A percentile compares a stretch with the other conserved stretches of the same genome.
These are phyloP conservation scores for Boeremia exigua DNA, from an alignment of 2,329 filamentous ascomycete species.

Conservation along the genomic window DNA sequence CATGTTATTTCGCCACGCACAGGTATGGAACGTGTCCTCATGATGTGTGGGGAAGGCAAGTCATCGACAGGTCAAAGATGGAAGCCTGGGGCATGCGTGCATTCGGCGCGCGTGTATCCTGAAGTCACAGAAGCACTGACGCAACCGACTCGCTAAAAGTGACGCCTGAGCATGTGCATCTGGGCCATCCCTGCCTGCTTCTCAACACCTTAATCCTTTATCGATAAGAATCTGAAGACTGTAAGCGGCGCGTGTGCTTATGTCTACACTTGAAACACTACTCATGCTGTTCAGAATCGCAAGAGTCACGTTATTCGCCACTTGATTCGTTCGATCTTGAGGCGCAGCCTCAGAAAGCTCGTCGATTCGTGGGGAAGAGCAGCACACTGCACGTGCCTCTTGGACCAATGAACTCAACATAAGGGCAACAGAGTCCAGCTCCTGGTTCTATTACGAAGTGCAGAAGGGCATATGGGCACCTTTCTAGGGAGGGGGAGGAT, in stretches of 20 bases:
- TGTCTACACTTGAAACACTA: not conserved
- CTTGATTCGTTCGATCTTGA: too few relatives aligned
- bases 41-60: slow-evolving; percentile 6
- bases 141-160: slow-evolving; percentile 33
- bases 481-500: too few relatives aligned
- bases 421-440: too few relatives aligned
- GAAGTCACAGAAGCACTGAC: slow-evolving; percentile 35
- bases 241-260: not conserved
- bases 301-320: too few relatives aligned
- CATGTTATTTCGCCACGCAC: slow-evolving; percentile 21
- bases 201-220: not conserved
- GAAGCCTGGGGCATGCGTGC: slow-evolving; percentile 26
- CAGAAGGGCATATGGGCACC: too few relatives aligned
- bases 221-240: slow-evolving; percentile 7
- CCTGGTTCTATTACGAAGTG: too few relatives aligned
- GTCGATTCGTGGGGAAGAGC: too few relatives aligned
- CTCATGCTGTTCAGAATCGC: too few relatives aligned
- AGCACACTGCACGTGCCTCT: too few relatives aligned
- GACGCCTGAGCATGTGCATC: slow-evolving; percentile 24
- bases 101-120: slow-evolving; percentile 19
- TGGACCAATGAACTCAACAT: too few relatives aligned
- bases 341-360: too few relatives aligned
- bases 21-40: slow-evolving; percentile 14
- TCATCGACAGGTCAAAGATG: slow-evolving; percentile 14
- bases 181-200: slow-evolving; percentile 1